Evolutionary conservation across 1,284 basidiomycete genomes (phyloP).

Genomic region (Neotropicomus parvogracilis): DNA sequence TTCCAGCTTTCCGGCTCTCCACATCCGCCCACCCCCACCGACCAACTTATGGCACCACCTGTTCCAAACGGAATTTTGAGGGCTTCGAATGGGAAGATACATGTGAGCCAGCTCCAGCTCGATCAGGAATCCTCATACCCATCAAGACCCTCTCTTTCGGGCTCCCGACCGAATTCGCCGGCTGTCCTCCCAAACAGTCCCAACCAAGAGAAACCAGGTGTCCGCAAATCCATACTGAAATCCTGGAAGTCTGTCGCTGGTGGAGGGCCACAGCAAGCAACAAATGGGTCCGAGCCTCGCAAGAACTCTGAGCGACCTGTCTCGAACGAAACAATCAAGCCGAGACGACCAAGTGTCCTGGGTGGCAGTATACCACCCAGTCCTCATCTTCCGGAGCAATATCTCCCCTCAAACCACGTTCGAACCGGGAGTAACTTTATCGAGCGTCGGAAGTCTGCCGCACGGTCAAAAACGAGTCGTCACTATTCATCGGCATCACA

Average conservation of each 20-base stretch:
- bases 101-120: conserved; percentile 50
- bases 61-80: conserved; percentile 10
- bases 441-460: conserved; percentile 28
- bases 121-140: conserved; percentile 63
- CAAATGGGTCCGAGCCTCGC: conserved; percentile 31
- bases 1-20: conserved; percentile 20
- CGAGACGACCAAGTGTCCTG: conserved; percentile 40
- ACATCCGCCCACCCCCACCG: conserved; percentile 18
- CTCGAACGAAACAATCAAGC: conserved; percentile 33
- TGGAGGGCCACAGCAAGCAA: conserved; percentile 25
- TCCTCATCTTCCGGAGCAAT: conserved; percentile 42
- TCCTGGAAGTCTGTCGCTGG: conserved; percentile 47
- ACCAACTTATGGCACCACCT: conserved; percentile 21
- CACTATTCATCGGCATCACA: conserved; percentile 31
- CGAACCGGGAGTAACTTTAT: conserved; percentile 34
- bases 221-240: conserved; percentile 70
- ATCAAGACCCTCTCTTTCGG: conserved; percentile 26
- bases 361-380: conserved; percentile 42
- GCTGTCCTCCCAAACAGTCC: conserved; percentile 18
- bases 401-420: conserved; percentile 32
- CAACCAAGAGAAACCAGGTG: conserved; percentile 36
- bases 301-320: conserved; percentile 30
- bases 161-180: conserved; percentile 25
- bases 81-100: conserved; percentile 20
- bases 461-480: conserved; percentile 24